Evolutionary conservation across 257 asterid species (phyloP).

Genomic region (Capsicum chinense): DNA sequence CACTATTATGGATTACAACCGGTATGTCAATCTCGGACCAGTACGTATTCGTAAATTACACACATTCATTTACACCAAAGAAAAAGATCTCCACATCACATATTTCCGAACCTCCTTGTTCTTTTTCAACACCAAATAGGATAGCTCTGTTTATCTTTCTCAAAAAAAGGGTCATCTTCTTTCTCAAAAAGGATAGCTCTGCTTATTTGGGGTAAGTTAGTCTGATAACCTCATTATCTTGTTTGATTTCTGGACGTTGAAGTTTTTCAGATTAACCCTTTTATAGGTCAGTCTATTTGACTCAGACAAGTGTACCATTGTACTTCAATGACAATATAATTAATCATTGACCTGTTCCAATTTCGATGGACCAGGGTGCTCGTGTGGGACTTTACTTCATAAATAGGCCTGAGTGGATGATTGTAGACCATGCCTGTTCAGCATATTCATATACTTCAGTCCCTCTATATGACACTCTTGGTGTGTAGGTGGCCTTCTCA

Average conservation of each 20-base stretch:
- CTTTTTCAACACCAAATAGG: neutral
- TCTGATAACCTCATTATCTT: neutral
- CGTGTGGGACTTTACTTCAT: conserved; percentile 85
- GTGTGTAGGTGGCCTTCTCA: conserved; percentile 56
- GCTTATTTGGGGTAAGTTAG: neutral
- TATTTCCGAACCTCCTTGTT: conserved; percentile 1
- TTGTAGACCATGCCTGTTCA: conserved; percentile 93
- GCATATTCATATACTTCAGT: conserved; percentile 89
- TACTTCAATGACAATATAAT: neutral
- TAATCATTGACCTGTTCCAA: neutral
- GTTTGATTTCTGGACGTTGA: conserved; percentile 15
- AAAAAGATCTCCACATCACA: conserved; percentile 7
- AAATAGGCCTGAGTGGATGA: conserved; percentile 93
- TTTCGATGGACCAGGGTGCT: conserved; percentile 66
- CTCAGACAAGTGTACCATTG: neutral
- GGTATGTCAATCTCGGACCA: conserved; percentile 46
- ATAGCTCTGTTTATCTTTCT: neutral
- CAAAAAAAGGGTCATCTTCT: too few relatives aligned
- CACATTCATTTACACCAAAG: neutral
- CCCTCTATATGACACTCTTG: conserved; percentile 97
- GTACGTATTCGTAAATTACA: neutral
- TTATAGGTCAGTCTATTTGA: neutral
- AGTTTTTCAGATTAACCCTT: neutral
- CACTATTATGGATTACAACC: conserved; percentile 63
- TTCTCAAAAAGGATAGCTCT: neutral